Evolutionary conservation across 2,329 filamentous ascomycete genomes (phyloP).

Genomic region (Trichophaea hybrida): DNA sequence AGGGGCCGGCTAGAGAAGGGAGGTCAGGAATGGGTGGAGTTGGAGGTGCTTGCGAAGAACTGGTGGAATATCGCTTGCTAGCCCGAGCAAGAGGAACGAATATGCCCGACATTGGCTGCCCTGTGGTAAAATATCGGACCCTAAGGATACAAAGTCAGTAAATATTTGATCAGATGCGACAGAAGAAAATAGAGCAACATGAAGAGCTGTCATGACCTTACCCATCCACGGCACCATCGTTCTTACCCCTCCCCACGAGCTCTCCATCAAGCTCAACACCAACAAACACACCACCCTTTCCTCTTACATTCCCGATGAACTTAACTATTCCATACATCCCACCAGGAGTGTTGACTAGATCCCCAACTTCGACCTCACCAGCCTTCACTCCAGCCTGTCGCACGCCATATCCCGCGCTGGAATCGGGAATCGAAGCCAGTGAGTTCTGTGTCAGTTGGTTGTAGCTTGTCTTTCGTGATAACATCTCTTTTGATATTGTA

Average conservation of each 20-base stretch:
- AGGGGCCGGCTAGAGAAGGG: slow-evolving; percentile 9
- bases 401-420: slow-evolving; percentile 48
- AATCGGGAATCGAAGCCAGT: slow-evolving; percentile 52
- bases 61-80: slow-evolving; percentile 48
- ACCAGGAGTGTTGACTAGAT: slow-evolving; percentile 79
- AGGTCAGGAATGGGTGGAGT: slow-evolving; percentile 18
- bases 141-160: slow-evolving; percentile 27
- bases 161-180: background rate
- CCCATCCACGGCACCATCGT: slow-evolving; percentile 92
- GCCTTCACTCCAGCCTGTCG: slow-evolving; percentile 34
- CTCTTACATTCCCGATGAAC: slow-evolving; percentile 73
- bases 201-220: slow-evolving; percentile 36
- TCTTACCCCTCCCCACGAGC: slow-evolving; percentile 75
- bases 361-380: slow-evolving; percentile 55
- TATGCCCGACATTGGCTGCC: slow-evolving; percentile 68
- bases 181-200: background rate
- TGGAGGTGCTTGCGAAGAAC: slow-evolving; percentile 29
- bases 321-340: slow-evolving; percentile 82
- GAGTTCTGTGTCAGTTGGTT: slow-evolving; percentile 52
- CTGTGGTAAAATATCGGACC: slow-evolving; percentile 65
- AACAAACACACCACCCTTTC: slow-evolving; percentile 82
- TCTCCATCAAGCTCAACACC: slow-evolving; percentile 78
- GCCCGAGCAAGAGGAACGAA: slow-evolving; percentile 81
- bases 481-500: slow-evolving; percentile 21
- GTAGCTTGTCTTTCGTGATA: slow-evolving; percentile 56